Percentiles rank a stretch among this genome's conserved stretches.
Conservation (phyloP, 768 basidiomycete species). For the Rhizopogon salebrosus region DNA sequence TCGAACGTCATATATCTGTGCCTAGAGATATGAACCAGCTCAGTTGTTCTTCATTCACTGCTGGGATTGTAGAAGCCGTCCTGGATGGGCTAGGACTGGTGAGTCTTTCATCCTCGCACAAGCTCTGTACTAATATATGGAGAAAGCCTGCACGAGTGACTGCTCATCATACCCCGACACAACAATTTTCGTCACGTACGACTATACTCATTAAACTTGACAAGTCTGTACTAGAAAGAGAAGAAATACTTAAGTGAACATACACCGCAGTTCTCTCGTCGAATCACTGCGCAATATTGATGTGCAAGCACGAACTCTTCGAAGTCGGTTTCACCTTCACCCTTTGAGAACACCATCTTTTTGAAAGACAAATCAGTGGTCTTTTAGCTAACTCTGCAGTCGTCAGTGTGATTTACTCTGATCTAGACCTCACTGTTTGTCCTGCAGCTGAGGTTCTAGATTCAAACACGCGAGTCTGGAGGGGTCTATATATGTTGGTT, state of each 20-base stretch:
- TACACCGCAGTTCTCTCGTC: conserved; percentile 1
- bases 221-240: conserved; percentile 87
- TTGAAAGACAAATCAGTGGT: no score
- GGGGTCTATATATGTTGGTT: no score
- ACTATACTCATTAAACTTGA: conserved; percentile 98
- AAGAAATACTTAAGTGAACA: conserved; percentile 77
- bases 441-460: no score
- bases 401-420: no score
- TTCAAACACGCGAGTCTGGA: no score
- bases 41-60: conserved; percentile 95
- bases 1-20: conserved; percentile 90
- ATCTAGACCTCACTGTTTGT: no score
- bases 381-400: no score
- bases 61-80: conserved; percentile 96
- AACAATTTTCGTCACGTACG: conserved; percentile 75
- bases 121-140: conserved; percentile 1
- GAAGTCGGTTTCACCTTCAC: background rate
- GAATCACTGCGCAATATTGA: background rate
- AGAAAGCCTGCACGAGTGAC: conserved; percentile 91
- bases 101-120: conserved; percentile 29
- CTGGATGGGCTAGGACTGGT: conserved; percentile 93
- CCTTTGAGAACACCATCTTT: no score
- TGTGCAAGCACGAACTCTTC: background rate
- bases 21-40: conserved; percentile 92
- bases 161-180: conserved; percentile 85